Base-by-base conservation (phyloP, 306 rosid genomes). In the Gleditsia sinensis region DNA sequence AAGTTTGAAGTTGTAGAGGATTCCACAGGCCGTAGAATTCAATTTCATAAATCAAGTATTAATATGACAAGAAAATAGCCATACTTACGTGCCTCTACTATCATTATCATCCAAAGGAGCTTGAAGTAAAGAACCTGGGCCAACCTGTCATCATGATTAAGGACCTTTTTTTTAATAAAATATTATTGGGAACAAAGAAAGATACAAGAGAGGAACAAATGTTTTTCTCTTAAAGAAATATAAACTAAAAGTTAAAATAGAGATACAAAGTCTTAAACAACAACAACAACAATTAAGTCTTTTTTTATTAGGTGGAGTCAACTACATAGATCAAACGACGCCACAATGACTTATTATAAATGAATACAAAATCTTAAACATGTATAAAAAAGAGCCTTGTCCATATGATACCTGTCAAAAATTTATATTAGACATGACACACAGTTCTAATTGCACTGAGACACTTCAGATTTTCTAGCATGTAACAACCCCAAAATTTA, bases 71-170 rank as follows among this genome's bases (percentile, higher is more conserved):
- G 39, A 82, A 82, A 54, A 49, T 76, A 63, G 57, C 71, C 53
- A 78, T 64, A 85, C 98, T 91, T 85, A 94, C 98, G 72, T 54
- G 82, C 83, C 87, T 87, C 90, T 83, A 78, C 93, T 83, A 46
- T 75, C 81, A 83, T 88, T 87, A 81, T 86, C 84, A 75, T 94
- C 97, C 86, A 90, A 80, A 72, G 98, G 98, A 62, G 98, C 97
- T 85, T 94, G 97, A 87, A 94, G 87, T 74, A 90, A 84, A 72
- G 98, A 88, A 75, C 98, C 98, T 23, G 69, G 83, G 64, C 98
- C 97, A 87, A 94, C 96, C 98, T 94, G 87, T 79, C 70, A 75
- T 19, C 58, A n/a, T 30, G 78, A 68, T 57, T 69, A 64, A 7
- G 67, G 64, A 36, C 2, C 13, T 61, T 1, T 21, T 5, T 61